A percentile compares a stretch with the other conserved stretches of the same genome.
phyloP scores from a whole-genome alignment of 345 rosid species.

The Brassica carinata region DNA sequence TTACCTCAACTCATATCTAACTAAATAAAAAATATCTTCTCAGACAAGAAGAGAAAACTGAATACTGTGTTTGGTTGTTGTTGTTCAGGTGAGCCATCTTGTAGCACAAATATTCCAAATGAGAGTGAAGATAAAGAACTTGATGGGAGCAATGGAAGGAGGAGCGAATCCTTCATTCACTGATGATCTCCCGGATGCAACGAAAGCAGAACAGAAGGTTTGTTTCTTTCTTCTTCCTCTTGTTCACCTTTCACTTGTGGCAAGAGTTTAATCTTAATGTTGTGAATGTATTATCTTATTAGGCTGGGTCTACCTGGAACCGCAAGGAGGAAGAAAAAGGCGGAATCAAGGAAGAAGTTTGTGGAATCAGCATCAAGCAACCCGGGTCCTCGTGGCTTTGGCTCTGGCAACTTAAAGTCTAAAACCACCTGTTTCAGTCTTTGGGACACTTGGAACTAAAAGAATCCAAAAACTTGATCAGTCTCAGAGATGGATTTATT shows the following conservation, averaged over 20 bases:
- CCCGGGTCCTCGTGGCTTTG: slow-evolving; percentile 83
- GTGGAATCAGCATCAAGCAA: slow-evolving; percentile 56
- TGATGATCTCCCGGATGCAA: slow-evolving; percentile 69
- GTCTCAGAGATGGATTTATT: neutral
- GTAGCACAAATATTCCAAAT: slow-evolving; percentile 97
- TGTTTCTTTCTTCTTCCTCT: slow-evolving; percentile 1
- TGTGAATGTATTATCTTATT: neutral
- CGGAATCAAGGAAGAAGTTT: slow-evolving; percentile 68
- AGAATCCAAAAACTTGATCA: neutral
- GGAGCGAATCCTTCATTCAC: slow-evolving; percentile 92
- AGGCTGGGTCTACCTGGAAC: slow-evolving; percentile 84
- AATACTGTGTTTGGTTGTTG: neutral
- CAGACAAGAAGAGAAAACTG: neutral
- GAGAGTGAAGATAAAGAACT: slow-evolving; percentile 93
- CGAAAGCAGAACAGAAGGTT: slow-evolving; percentile 87
- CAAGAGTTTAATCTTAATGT: slow-evolving; percentile 9
- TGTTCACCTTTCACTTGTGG: neutral
- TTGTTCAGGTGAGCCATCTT: slow-evolving; percentile 79
- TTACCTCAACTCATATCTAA: too few species aligned
- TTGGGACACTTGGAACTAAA: neutral
- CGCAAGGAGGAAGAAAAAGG: slow-evolving; percentile 76
- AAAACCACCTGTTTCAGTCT: slow-evolving; percentile 10
- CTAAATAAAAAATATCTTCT: neutral
- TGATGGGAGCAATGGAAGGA: slow-evolving; percentile 93
- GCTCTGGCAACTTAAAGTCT: slow-evolving; percentile 47